These are phyloP conservation scores for Lasiosphaeria hispida DNA, from an alignment of 495 filamentous ascomycete species.

Conservation along the genomic window DNA sequence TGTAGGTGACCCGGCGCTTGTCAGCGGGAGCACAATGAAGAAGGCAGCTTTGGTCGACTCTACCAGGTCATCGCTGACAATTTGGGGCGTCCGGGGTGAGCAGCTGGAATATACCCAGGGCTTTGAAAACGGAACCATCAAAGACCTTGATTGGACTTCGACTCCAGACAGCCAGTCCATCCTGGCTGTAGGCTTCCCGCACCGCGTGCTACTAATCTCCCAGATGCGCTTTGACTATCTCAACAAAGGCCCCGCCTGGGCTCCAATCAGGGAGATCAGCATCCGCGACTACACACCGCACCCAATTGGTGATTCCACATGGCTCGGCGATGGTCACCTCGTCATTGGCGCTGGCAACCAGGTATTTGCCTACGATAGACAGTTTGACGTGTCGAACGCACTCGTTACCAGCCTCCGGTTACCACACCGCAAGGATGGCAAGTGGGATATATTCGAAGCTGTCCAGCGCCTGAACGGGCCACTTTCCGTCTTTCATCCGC, in stretches of 20 bases:
- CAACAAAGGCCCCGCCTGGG: constrained; percentile 88
- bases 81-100: constrained; percentile 84
- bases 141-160: constrained; percentile 91
- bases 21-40: constrained; percentile 80
- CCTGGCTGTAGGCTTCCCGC: constrained; percentile 85
- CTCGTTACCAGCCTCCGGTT: constrained; percentile 63
- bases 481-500: constrained; percentile 89
- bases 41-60: constrained; percentile 83
- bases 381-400: constrained; percentile 62
- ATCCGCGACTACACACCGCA: constrained; percentile 83
- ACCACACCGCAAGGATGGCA: constrained; percentile 45
- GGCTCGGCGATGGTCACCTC: constrained; percentile 79
- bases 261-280: constrained; percentile 74
- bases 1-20: constrained; percentile 68
- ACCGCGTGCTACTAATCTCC: constrained; percentile 77
- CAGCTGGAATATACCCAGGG: constrained; percentile 78
- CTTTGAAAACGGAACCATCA: constrained; percentile 68
- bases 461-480: constrained; percentile 82
- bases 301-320: constrained; percentile 89
- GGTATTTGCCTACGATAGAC: constrained; percentile 80
- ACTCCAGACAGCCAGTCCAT: constrained; percentile 90
- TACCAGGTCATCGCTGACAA: constrained; percentile 71
- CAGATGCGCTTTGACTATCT: constrained; percentile 95
- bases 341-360: constrained; percentile 91
- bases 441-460: constrained; percentile 71